Evolutionary conservation across 2,329 filamentous ascomycete genomes (phyloP), one percentile per base, ranked within the genome.

Genomic region (Ophiostoma triangulosporum): DNA sequence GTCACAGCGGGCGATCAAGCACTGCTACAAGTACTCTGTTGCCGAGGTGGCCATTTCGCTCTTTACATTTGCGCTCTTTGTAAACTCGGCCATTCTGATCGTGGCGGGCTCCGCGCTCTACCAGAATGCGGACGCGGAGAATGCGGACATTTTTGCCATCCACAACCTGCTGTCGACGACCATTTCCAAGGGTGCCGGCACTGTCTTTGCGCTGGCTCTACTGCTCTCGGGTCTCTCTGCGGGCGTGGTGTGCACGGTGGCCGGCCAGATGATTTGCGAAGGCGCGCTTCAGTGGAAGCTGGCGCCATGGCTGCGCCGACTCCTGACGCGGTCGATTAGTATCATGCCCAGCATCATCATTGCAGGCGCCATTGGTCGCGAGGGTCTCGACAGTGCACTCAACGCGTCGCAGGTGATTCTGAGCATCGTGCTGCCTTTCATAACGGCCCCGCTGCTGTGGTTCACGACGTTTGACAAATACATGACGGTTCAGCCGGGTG

Each of bases 261-360:
- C 88, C 0, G 88, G 88, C 0, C 88, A 95, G 65, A 93, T 95
- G 82, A 84, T 95, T 22, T 83, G 81, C 57, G 88, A 94, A 65
- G 88, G 88, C 6, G 86, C 88, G 57, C 66, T 95, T 45, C 79
- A 80, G 48, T 89, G 87, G 85, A 79, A 69, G 5, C 67, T 90
- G 31, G 74, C 74, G 57, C 88, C 88, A 0, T 95, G 88, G 88
- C 62, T 90, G 9, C 82, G 88, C 2, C 77, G 88, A 11, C 74
- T 94, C 4, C 67, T 91, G 50, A 94, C 88, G 0, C 78, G 88
- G 26, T 79, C 76, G 50, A 86, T 95, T 64, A 88, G 84, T 62
- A 89, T 95, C 64, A 82, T 82, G 1, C 88, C 88, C 0, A 83
- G 79, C 56, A 88, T 95, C 65, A 81, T 93, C 63, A 88, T 95